Conservation (phyloP, 2,329 filamentous ascomycete genomes). For the Lasiodiplodia gonubiensis region DNA sequence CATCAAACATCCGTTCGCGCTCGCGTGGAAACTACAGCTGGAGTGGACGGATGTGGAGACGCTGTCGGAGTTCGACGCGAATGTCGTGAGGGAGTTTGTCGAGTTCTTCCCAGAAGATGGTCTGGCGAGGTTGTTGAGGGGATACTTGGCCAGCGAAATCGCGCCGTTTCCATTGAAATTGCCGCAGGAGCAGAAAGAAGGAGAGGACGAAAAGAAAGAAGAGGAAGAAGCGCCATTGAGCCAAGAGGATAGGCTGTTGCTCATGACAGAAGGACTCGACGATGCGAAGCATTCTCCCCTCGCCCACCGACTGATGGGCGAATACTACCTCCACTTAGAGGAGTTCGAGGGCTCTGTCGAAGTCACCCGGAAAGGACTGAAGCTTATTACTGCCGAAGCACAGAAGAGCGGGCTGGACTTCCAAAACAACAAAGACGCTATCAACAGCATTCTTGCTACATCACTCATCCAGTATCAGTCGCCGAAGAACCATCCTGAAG, state of each 20-base stretch:
- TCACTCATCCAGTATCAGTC: conserved; percentile 88
- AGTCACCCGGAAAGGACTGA: conserved; percentile 75
- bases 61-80: conserved; percentile 72
- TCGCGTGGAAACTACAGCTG: conserved; percentile 89
- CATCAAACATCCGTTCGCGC: conserved; percentile 85
- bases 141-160: conserved; percentile 80
- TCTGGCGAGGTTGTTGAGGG: conserved; percentile 79
- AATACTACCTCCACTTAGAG: conserved; percentile 83
- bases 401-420: conserved; percentile 72
- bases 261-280: conserved; percentile 70
- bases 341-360: conserved; percentile 85
- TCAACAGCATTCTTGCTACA: conserved; percentile 81
- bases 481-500: conserved; percentile 86
- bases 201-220: conserved; percentile 41
- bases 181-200: conserved; percentile 35
- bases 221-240: conserved; percentile 63
- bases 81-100: conserved; percentile 80
- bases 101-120: conserved; percentile 83
- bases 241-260: conserved; percentile 77
- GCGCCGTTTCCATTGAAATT: conserved; percentile 73
- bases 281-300: conserved; percentile 70
- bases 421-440: conserved; percentile 63
- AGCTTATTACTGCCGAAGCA: conserved; percentile 64
- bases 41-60: conserved; percentile 80
- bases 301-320: conserved; percentile 79